These are phyloP conservation scores for Elasticomyces elasticus DNA, from an alignment of 495 filamentous ascomycete species.

Conservation along the genomic window DNA sequence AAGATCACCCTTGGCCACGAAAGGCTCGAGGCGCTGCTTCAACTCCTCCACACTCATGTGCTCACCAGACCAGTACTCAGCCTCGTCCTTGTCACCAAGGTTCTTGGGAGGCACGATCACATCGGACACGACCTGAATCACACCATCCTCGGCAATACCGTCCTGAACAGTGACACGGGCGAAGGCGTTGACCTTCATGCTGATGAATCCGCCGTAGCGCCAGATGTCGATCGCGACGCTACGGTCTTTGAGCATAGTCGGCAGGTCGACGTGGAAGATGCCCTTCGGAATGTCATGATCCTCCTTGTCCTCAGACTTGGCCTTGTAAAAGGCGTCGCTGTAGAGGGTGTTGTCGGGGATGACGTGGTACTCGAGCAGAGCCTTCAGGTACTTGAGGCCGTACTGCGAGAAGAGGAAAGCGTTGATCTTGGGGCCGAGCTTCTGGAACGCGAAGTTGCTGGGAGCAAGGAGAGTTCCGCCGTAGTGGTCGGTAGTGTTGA, in stretches of 20 bases:
- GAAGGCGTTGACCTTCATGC: slow-evolving; percentile 63
- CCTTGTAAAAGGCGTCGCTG: slow-evolving; percentile 63
- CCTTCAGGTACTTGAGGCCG: slow-evolving; percentile 60
- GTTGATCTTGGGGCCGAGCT: slow-evolving; percentile 58
- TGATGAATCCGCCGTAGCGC: slow-evolving; percentile 50
- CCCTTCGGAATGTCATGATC: slow-evolving; percentile 26
- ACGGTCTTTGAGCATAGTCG: slow-evolving; percentile 52
- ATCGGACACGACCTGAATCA: slow-evolving; percentile 58
- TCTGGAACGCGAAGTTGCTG: slow-evolving; percentile 61
- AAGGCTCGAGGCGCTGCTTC: slow-evolving; percentile 43
- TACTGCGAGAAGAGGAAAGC: slow-evolving; percentile 67
- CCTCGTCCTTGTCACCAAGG: slow-evolving; percentile 20
- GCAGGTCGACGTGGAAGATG: slow-evolving; percentile 52
- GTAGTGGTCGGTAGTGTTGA: slow-evolving; percentile 37
- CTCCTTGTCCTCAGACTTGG: slow-evolving; percentile 1
- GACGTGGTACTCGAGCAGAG: slow-evolving; percentile 68
- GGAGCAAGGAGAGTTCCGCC: slow-evolving; percentile 68
- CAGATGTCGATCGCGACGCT: slow-evolving; percentile 56
- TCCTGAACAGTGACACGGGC: slow-evolving; percentile 51
- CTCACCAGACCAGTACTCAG: slow-evolving; percentile 35
- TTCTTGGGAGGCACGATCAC: slow-evolving; percentile 67
- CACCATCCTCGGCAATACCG: slow-evolving; percentile 60
- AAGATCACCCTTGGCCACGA: slow-evolving; percentile 25
- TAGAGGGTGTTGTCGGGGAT: slow-evolving; percentile 68
- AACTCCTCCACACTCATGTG: slow-evolving; percentile 58